phyloP scores from a whole-genome alignment of 768 basidiomycete species.

The Neoboletus magnificus region DNA sequence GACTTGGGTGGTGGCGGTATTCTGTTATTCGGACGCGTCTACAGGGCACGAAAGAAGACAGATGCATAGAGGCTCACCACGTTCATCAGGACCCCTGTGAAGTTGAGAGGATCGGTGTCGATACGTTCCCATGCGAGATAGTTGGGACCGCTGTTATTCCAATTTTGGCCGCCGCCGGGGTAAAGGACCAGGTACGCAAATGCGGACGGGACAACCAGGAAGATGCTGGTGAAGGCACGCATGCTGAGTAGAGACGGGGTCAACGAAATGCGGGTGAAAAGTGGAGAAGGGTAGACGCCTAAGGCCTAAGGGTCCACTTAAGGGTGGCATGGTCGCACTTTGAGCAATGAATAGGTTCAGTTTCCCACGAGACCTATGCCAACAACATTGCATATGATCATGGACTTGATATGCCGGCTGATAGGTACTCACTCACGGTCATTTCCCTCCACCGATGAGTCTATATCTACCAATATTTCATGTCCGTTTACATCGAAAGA shows the following conservation, averaged over 20 bases:
- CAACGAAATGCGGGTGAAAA: not conserved
- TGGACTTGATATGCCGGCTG: not conserved
- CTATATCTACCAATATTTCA: not conserved
- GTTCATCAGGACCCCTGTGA: constrained; percentile 68
- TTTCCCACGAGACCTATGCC: constrained; percentile 24
- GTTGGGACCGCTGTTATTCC: constrained; percentile 55
- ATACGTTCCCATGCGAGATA: constrained; percentile 64
- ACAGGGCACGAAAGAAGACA: not conserved
- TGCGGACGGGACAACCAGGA: constrained; percentile 53
- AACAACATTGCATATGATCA: not conserved
- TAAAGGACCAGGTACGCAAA: constrained; percentile 60
- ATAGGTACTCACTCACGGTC: constrained; percentile 5
- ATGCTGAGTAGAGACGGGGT: constrained; percentile 30
- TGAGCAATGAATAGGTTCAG: not conserved
- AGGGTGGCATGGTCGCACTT: no score
- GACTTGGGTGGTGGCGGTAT: constrained; percentile 40
- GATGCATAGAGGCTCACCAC: constrained; percentile 36
- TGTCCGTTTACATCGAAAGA: constrained; percentile 7
- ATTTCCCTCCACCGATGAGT: not conserved
- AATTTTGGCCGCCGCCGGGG: constrained; percentile 47
- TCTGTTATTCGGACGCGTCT: constrained; percentile 27
- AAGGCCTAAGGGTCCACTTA: no score
- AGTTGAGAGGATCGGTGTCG: constrained; percentile 61
- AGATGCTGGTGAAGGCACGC: constrained; percentile 40
- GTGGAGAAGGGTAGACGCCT: not conserved